A percentile compares a stretch with the other conserved stretches of the same genome.
Evolutionary conservation across 1,284 basidiomycete genomes (phyloP).

Genomic region (Ganoderma leucocontextum): DNA sequence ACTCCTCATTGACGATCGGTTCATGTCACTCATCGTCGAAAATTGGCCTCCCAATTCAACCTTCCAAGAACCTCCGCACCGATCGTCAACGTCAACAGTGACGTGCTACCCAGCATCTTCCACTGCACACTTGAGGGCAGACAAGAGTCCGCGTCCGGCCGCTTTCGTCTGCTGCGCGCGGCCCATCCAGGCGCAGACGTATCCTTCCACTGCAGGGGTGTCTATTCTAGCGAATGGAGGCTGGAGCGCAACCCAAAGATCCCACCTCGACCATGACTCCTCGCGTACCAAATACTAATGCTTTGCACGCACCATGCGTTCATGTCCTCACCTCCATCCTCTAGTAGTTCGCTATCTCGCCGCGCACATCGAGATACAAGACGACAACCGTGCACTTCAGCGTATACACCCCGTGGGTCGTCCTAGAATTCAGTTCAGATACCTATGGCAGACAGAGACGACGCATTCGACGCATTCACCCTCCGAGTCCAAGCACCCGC

Average conservation of each 20-base stretch:
- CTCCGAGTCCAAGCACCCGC: neutral
- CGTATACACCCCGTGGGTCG: slow-evolving; percentile 1
- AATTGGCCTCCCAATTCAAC: no score
- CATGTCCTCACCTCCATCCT: neutral
- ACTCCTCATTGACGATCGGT: no score
- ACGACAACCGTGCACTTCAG: neutral
- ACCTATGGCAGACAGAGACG: neutral
- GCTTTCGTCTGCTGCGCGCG: neutral
- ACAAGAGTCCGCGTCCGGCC: neutral
- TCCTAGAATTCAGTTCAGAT: no score
- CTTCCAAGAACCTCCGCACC: no score
- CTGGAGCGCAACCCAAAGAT: no score
- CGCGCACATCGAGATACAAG: neutral
- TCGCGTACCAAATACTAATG: no score
- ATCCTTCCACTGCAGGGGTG: neutral
- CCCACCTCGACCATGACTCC: neutral
- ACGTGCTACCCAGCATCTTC: no score
- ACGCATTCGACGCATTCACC: neutral
- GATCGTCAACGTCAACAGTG: no score
- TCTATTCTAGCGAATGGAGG: neutral
- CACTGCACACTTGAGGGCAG: no score
- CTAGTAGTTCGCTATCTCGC: neutral
- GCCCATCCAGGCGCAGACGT: neutral
- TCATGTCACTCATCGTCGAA: no score
- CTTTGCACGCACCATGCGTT: neutral